Base-by-base conservation (phyloP, 257 asterid genomes). In the Lantana camara region DNA sequence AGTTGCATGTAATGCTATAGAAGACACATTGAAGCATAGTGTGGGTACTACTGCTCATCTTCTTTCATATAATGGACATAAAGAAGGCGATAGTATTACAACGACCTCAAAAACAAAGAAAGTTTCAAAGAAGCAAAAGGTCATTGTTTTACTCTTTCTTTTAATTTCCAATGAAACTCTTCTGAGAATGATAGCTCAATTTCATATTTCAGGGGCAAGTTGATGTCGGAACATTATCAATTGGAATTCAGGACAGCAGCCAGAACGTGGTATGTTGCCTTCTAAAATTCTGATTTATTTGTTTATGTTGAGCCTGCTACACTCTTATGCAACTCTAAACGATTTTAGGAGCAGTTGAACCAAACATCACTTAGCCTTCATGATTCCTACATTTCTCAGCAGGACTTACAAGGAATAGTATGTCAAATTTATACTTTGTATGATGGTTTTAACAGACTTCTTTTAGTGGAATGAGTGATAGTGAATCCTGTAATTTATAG, bases 41-140 rank as follows among this genome's bases (percentile, higher is more conserved):
- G 72, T 57, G 45, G 66, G 44, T 29, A 66, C 49, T 21, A 48
- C 70, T 63, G 41, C 74, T 67, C 68, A 49, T 55, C 63, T 66
- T 58, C 70, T 54, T 68, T 53, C 56, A 9, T n/a, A n/a, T n/a
- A n/a, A n/a, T n/a, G n/a, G n/a, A n/a, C n/a, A n/a, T n/a, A n/a
- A n/a, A n/a, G n/a, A n/a, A n/a, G 65, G 17, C 0, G 52, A 19
- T 51, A 50, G 35, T 65, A 63, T 13, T 42, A 35, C n/a, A 7
- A 79, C 57, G 50, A 40, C 35, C 47, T 60, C 73, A 13, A 74
- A 71, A 68, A 62, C 24, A 30, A 76, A 73, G 45, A 55, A 66
- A 46, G 40, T 21, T n/a, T 48, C 77, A 41, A 74, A 75, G 72
- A 77, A 71, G 68, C 44, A 15, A 47, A 80, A 77, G 86, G 86